Evolutionary conservation across 768 basidiomycete genomes (phyloP).

Genomic region (Lentinula sp.): DNA sequence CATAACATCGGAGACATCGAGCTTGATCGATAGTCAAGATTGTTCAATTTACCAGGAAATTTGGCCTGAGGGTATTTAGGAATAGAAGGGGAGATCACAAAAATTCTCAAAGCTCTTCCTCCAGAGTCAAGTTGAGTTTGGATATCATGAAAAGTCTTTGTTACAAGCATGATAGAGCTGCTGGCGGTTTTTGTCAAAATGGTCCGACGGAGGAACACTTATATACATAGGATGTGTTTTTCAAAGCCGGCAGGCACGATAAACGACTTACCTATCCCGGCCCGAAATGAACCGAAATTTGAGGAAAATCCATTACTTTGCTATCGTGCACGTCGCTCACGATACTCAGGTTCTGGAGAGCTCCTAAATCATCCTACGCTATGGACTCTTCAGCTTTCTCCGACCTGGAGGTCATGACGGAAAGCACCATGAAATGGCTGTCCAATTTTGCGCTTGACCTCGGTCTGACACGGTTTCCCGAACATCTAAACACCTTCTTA

Average conservation of each 20-base stretch:
- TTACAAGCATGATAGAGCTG: slow-evolving; percentile 65
- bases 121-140: slow-evolving; percentile 56
- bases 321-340: background rate
- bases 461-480: slow-evolving; percentile 49
- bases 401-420: background rate
- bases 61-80: slow-evolving; percentile 85
- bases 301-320: too few species aligned
- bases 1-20: background rate
- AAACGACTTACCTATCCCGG: too few species aligned
- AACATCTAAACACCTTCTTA: slow-evolving; percentile 48
- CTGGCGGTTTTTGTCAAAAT: too few species aligned
- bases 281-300: too few species aligned
- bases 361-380: background rate
- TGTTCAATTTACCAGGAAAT: slow-evolving; percentile 61
- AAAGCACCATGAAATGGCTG: background rate
- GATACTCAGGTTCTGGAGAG: background rate
- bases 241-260: too few species aligned
- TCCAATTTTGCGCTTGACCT: slow-evolving; percentile 18
- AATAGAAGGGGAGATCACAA: slow-evolving; percentile 73
- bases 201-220: too few species aligned
- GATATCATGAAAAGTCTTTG: slow-evolving; percentile 72
- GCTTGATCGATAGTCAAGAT: background rate
- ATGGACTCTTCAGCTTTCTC: background rate
- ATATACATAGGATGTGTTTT: too few species aligned
- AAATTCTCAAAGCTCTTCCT: slow-evolving; percentile 63